Percentiles rank a stretch among this genome's conserved stretches.
Conservation (phyloP, 192 early-diverging fungal species). For the Gamsiella multidivaricata region DNA sequence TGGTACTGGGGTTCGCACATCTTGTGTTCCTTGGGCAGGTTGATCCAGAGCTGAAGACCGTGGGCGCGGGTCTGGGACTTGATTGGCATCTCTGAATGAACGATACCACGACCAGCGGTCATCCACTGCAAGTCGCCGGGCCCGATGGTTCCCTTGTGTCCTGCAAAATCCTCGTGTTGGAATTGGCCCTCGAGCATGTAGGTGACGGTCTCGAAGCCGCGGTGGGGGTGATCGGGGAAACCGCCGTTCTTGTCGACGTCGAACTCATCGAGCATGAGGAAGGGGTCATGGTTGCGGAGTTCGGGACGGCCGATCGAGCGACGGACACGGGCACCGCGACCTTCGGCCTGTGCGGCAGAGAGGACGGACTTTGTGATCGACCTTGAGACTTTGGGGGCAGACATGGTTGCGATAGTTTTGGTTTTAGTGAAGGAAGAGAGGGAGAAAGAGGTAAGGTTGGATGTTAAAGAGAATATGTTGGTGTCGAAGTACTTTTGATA, state of each 20-base stretch:
- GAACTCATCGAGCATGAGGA: constrained; percentile 52
- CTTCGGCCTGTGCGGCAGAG: constrained; percentile 70
- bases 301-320: constrained; percentile 76
- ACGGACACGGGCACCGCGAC: constrained; percentile 85
- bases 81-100: constrained; percentile 68
- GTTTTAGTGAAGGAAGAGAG: neutral
- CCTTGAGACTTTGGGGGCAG: constrained; percentile 18
- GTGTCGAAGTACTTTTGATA: neutral
- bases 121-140: constrained; percentile 72
- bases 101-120: constrained; percentile 76
- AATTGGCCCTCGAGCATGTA: constrained; percentile 68
- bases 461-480: neutral
- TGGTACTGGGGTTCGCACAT: constrained; percentile 66
- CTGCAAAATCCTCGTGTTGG: constrained; percentile 69
- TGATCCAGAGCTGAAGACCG: constrained; percentile 76
- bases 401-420: neutral
- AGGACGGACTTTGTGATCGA: constrained; percentile 28
- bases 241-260: constrained; percentile 40
- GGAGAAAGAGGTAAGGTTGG: neutral
- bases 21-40: constrained; percentile 69
- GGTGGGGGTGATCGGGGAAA: constrained; percentile 64
- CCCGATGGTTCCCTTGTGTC: constrained; percentile 64
- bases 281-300: constrained; percentile 49
- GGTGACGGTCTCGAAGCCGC: constrained; percentile 78
- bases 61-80: constrained; percentile 52